Base-by-base conservation (phyloP, 768 basidiomycete genomes). In the Kwoniella europaea region DNA sequence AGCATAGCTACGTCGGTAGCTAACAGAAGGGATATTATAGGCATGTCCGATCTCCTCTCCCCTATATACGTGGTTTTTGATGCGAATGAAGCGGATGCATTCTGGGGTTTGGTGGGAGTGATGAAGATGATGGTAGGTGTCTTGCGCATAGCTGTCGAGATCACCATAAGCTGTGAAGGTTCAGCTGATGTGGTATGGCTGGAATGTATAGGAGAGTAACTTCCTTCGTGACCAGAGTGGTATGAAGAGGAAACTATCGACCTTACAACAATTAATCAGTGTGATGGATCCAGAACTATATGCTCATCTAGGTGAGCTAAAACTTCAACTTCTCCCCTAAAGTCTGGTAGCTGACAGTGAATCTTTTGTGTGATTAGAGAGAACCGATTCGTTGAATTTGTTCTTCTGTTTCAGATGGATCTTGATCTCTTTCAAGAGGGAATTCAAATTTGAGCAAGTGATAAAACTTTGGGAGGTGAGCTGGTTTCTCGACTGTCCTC, bases 281-380 rank as follows among this genome's bases (percentile, higher is more conserved):
- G 88, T 95, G 42, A 96, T 98, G 93, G 97, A 99, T 79, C 94
- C 95, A 1, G 93, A 98, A 79, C 84, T 99, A 22, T 97, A 95
- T 82, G 89, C 91, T 54, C 95, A 98, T 84, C 84, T 98, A 65
- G 92, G 92, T 92, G 75, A 62, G 86, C 72, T 62, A 5, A 24
- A 2, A 44, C 44, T 18, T 42, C 18, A 15, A 35, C 35, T 27
- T 12, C 29, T 27, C 44, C 41, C 55, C 60, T 18, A n/a, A 41
- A 57, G 10, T 52, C 4, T 24, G 50, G 56, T n/a, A 54, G 12
- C 41, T 12, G 43, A n/a, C 41, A 58, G 15, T 43, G 13, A 20
- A 15, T 24, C n/a, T 50, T 15, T 50, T 18, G 46, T 1, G 46
- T 0, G 4, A 61, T 87, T 9, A 93, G 89, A 98, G 88, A 89